phyloP scores from a whole-genome alignment of 2,329 filamentous ascomycete genomes.

The Penicillium sp. region DNA sequence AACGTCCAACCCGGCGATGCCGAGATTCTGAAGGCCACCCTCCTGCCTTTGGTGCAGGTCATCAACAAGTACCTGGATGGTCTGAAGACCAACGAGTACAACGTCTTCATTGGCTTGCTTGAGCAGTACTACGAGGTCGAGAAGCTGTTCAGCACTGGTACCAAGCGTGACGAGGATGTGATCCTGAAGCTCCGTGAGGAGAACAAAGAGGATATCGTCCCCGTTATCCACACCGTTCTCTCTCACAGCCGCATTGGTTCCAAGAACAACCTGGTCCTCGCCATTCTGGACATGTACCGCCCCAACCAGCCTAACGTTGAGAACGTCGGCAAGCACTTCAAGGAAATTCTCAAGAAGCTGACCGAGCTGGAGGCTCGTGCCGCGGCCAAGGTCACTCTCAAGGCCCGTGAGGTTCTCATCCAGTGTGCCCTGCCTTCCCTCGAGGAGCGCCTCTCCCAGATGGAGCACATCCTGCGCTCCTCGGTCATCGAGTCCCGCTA shows the following conservation, averaged over 20 bases:
- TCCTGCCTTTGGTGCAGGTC: slow-evolving; percentile 75
- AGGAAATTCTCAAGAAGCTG: slow-evolving; percentile 76
- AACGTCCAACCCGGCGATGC: slow-evolving; percentile 73
- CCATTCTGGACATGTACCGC: slow-evolving; percentile 89
- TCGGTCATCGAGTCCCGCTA: slow-evolving; percentile 97
- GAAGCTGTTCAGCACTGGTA: slow-evolving; percentile 81
- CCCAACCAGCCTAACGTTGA: slow-evolving; percentile 91
- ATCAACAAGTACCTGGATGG: slow-evolving; percentile 82
- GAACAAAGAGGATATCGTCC: slow-evolving; percentile 87
- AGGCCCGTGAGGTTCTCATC: slow-evolving; percentile 95
- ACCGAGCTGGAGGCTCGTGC: slow-evolving; percentile 85
- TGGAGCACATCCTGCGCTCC: slow-evolving; percentile 97
- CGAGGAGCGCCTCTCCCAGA: slow-evolving; percentile 91
- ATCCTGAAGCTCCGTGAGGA: slow-evolving; percentile 92
- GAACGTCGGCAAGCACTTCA: slow-evolving; percentile 85
- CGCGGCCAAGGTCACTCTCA: slow-evolving; percentile 94
- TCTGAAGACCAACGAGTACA: slow-evolving; percentile 86
- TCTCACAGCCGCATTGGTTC: slow-evolving; percentile 90
- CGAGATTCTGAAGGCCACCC: slow-evolving; percentile 68
- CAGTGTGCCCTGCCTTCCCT: slow-evolving; percentile 95
- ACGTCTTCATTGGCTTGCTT: slow-evolving; percentile 76
- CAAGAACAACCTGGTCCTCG: slow-evolving; percentile 91
- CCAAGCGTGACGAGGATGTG: slow-evolving; percentile 87
- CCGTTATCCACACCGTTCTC: slow-evolving; percentile 84
- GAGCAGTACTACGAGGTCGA: slow-evolving; percentile 82